Evolutionary conservation across 805 yeast species (phyloP).

Genomic region (Isabelozyma rhagii): DNA sequence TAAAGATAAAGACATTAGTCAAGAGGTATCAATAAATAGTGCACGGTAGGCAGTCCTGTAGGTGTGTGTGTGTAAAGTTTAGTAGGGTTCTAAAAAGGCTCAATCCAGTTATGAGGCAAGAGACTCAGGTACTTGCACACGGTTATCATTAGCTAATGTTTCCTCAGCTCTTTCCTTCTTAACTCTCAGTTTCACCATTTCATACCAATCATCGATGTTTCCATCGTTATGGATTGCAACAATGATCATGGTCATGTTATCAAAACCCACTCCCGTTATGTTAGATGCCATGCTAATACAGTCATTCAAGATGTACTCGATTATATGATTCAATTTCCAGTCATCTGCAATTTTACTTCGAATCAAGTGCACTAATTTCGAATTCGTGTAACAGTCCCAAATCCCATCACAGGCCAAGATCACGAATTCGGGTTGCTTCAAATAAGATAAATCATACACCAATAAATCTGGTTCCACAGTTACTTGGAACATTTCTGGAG

Average conservation of each 20-base stretch:
- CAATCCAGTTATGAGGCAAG: neutral
- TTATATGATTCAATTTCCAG: constrained; percentile 54
- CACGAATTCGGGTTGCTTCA: constrained; percentile 31
- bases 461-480: constrained; percentile 43
- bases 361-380: constrained; percentile 49
- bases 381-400: constrained; percentile 53
- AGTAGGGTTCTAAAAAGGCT: no score
- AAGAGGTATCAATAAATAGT: neutral
- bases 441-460: constrained; percentile 27
- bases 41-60: neutral
- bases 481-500: constrained; percentile 43
- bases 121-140: neutral
- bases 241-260: constrained; percentile 75
- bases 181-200: constrained; percentile 43
- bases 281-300: constrained; percentile 70
- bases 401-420: constrained; percentile 46
- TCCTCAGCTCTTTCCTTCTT: constrained; percentile 3
- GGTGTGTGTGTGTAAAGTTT: neutral
- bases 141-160: neutral
- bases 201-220: constrained; percentile 57
- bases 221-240: constrained; percentile 53
- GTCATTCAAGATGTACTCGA: constrained; percentile 58
- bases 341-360: constrained; percentile 59
- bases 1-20: no score
- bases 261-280: constrained; percentile 76